A percentile compares a stretch with the other conserved stretches of the same genome.
phyloP scores from a whole-genome alignment of 176 grass and related monocot genomes.

The Areca catechu region DNA sequence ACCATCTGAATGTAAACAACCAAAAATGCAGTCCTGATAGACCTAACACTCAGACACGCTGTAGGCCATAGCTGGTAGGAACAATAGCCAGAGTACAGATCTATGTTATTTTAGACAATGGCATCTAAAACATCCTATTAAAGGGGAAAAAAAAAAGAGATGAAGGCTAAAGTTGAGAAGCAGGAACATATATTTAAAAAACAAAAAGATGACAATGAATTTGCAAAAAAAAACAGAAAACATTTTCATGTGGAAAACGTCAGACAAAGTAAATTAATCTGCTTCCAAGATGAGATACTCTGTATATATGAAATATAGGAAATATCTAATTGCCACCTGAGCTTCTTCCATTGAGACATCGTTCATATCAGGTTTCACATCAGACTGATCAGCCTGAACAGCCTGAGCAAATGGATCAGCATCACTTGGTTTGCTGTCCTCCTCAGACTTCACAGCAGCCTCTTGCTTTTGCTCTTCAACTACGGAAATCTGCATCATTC shows the following conservation, averaged over 20 bases:
- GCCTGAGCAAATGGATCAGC: conserved; percentile 2
- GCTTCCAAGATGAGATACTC: not conserved
- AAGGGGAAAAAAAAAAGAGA: too few relatives aligned
- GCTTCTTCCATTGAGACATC: conserved; percentile 4
- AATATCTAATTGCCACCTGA: conserved; percentile 2
- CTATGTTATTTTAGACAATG: too few relatives aligned
- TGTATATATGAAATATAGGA: not conserved
- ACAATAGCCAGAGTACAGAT: too few relatives aligned
- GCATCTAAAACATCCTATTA: too few relatives aligned
- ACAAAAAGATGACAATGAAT: too few relatives aligned
- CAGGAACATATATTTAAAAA: too few relatives aligned
- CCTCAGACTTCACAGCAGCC: not conserved
- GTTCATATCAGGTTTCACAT: conserved; percentile 15
- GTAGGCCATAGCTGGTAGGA: too few relatives aligned
- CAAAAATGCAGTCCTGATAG: too few relatives aligned
- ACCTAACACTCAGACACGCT: too few relatives aligned
- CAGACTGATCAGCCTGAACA: conserved; percentile 4
- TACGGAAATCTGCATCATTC: conserved; percentile 11
- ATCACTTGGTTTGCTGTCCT: conserved; percentile 1
- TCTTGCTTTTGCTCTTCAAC: conserved; percentile 19
- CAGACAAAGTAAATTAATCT: not conserved
- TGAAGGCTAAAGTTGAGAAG: too few relatives aligned
- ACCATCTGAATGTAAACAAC: too few relatives aligned
- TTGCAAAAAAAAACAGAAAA: too few relatives aligned
- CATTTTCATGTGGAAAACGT: not conserved